Evolutionary conservation across 805 yeast genomes (phyloP).

Genomic region (Ascoidea rubescens): DNA sequence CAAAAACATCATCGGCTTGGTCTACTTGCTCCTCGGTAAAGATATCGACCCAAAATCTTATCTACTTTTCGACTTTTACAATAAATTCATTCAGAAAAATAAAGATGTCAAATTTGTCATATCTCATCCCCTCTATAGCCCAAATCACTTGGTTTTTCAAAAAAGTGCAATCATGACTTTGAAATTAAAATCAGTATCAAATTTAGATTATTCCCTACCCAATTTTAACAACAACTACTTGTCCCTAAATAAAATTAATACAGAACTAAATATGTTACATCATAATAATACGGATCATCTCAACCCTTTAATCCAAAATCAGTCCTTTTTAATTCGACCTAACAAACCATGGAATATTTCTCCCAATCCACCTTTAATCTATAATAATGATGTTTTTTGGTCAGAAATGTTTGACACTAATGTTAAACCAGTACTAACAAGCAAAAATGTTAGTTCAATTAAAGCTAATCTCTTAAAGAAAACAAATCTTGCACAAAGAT

Average conservation of each 20-base stretch:
- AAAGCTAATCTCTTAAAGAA: not conserved
- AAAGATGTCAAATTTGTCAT: conserved; percentile 36
- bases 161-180: conserved; percentile 39
- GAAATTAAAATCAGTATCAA: conserved; percentile 42
- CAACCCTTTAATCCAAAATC: not conserved
- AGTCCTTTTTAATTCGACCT: too few species aligned
- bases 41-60: conserved; percentile 29
- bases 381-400: too few species aligned
- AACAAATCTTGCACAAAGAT: not conserved
- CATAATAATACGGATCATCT: not conserved
- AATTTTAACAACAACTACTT: conserved; percentile 10
- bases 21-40: conserved; percentile 70
- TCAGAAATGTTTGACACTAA: not conserved
- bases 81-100: conserved; percentile 34
- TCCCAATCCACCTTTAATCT: too few species aligned
- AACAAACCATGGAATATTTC: too few species aligned
- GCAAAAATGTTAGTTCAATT: too few species aligned
- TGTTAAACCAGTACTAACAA: not conserved
- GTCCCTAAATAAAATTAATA: too few species aligned
- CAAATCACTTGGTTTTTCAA: conserved; percentile 45
- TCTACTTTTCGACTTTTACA: conserved; percentile 25
- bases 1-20: conserved; percentile 27
- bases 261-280: not conserved
- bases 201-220: conserved; percentile 25
- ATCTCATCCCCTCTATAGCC: conserved; percentile 55